These are phyloP conservation scores for Sporodiniella umbellata DNA, from an alignment of 371 early-diverging fungal genomes.

Conservation along the genomic window DNA sequence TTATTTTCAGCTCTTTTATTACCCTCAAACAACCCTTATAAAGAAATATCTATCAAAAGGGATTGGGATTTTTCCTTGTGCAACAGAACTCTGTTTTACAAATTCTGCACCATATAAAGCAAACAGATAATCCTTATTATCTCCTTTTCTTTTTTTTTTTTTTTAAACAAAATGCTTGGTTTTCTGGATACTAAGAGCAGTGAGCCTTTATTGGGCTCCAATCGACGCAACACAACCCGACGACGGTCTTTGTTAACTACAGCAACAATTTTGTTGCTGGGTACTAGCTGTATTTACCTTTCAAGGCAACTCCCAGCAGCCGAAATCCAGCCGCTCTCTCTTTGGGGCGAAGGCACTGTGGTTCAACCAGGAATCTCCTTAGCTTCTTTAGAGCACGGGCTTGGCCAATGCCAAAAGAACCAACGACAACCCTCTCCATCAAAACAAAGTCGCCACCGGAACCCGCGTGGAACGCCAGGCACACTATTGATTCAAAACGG, in stretches of 20 bases:
- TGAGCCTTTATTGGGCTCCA: constrained; percentile 5
- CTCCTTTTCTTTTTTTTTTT: not conserved
- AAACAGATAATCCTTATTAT: no score
- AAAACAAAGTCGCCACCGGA: constrained; percentile 38
- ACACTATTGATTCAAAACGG: constrained; percentile 53
- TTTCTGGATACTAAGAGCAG: constrained; percentile 7
- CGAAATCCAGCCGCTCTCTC: constrained; percentile 4
- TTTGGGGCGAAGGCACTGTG: constrained; percentile 19
- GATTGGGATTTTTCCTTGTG: no score
- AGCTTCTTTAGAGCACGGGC: constrained; percentile 36
- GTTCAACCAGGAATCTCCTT: constrained; percentile 48
- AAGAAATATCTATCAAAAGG: no score
- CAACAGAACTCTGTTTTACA: no score
- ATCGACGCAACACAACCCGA: not conserved
- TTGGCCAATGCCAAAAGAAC: constrained; percentile 19
- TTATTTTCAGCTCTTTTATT: no score
- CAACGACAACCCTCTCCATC: no score
- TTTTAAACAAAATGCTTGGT: constrained; percentile 11
- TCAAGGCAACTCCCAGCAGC: constrained; percentile 18
- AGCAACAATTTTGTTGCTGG: constrained; percentile 25
- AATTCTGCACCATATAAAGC: no score
- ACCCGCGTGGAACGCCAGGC: constrained; percentile 32
- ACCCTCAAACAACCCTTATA: no score
- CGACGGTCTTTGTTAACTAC: constrained; percentile 6
- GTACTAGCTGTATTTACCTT: constrained; percentile 25